Conservation (phyloP, 108 stramenopile species). For the Aurantiochytrium sp. region DNA sequence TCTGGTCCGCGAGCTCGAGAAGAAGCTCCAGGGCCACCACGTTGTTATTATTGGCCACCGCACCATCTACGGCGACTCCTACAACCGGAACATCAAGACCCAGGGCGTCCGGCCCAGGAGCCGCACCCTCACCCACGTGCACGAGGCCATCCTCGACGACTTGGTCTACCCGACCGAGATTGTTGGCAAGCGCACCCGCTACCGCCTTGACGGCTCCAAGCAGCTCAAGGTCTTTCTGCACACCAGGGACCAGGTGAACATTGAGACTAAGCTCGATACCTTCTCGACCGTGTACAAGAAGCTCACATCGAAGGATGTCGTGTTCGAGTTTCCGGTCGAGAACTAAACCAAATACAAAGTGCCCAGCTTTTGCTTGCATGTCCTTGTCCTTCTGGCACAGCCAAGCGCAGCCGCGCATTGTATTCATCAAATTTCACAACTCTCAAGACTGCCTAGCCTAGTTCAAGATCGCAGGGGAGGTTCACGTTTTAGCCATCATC, state of each 20-base stretch:
- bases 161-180: constrained; percentile 98
- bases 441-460: neutral
- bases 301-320: constrained; percentile 96
- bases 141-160: constrained; percentile 97
- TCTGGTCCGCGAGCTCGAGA: constrained; percentile 97
- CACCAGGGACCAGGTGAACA: constrained; percentile 90
- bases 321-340: constrained; percentile 62
- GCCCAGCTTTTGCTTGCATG: too few species aligned
- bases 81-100: constrained; percentile 76
- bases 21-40: constrained; percentile 96
- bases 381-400: neutral
- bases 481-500: too few species aligned
- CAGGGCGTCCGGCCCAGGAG: constrained; percentile 88
- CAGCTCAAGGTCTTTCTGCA: constrained; percentile 90
- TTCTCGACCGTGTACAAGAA: constrained; percentile 94
- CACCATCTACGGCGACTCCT: constrained; percentile 93
- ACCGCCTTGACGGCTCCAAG: constrained; percentile 93
- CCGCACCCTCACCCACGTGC: constrained; percentile 93
- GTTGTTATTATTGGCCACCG: constrained; percentile 94
- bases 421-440: neutral
- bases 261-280: constrained; percentile 90
- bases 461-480: too few species aligned
- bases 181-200: constrained; percentile 96
- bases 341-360: neutral
- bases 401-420: neutral